Base-by-base conservation (phyloP, 2,329 filamentous ascomycete species). In the Scedosporium minutisporum region DNA sequence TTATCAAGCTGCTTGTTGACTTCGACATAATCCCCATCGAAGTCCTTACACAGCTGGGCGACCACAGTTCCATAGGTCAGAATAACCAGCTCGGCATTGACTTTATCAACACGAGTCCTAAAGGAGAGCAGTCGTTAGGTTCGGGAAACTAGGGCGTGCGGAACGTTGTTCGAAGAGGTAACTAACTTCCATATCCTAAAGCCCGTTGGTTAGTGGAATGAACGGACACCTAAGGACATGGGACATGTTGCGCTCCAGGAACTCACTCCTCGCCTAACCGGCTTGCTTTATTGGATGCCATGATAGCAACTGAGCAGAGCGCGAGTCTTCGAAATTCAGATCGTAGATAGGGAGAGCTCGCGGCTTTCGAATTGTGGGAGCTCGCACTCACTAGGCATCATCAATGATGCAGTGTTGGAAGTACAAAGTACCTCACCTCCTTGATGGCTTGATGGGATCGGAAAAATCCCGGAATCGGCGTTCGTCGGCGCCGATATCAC, bases 61-160 rank as follows among this genome's bases (percentile, higher is more conserved):
- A 99, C 95, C 66, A 99, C 96, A 25, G 95, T 97, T 71, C 95
- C 95, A 75, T 99, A 99, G 38, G 95, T 99, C 70, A 99, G 84
- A 57, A 93, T 97, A 61, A 99, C 93, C 65, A 99, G 84, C 79
- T 99, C 95, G 67, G 95, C 91, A 77, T 97, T 97, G 79, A 97
- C 92, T 77, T 97, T 97, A 77, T 97, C 93, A 71, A 97, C 89
- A 71, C 92, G 89, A 64, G 91, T 96, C 78, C 93, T 97, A 74
- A 57, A 16, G 57, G 69, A 16, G 3, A 16, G 27, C 25, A 18
- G 33, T 18, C 18, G 46, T 61, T 55, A 48, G 58, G 10, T 12
- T 25, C 7, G n/a, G n/a, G 60, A 27, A 27, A 59, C 57, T 12
- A 57, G 25, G 27, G 55, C 27, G 57, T 60, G 6, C 57, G 29